phyloP scores from a whole-genome alignment of 2,329 filamentous ascomycete genomes.

The Cucurbitaria berberidis region DNA sequence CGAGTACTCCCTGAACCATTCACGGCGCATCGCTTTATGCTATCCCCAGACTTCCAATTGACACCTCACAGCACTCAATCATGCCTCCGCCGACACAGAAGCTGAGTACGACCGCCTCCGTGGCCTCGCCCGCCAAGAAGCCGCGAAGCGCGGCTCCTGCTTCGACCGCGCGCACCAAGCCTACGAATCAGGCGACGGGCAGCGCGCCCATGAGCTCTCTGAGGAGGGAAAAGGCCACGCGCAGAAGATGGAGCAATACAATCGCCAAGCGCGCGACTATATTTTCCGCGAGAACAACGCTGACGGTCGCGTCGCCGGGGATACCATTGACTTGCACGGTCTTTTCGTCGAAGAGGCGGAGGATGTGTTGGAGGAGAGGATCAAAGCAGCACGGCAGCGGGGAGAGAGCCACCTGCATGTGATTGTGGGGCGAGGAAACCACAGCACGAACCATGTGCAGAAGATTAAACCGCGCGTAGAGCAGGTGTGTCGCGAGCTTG shows the following conservation, averaged over 20 bases:
- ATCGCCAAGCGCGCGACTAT: constrained; percentile 87
- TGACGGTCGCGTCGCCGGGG: constrained; percentile 71
- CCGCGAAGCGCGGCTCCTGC: constrained; percentile 76
- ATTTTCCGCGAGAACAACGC: constrained; percentile 97
- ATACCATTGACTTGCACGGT: constrained; percentile 93
- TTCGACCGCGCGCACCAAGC: constrained; percentile 74
- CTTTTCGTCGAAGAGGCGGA: constrained; percentile 95
- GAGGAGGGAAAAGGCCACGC: constrained; percentile 86
- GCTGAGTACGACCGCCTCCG: constrained; percentile 92
- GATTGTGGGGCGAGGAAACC: constrained; percentile 95
- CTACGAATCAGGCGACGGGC: constrained; percentile 83
- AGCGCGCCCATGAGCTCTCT: constrained; percentile 79
- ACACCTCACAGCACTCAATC: constrained; percentile 41
- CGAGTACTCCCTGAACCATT: background rate
- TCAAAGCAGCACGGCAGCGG: constrained; percentile 73
- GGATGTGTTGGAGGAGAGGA: constrained; percentile 84
- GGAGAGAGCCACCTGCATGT: constrained; percentile 88
- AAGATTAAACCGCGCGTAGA: constrained; percentile 97
- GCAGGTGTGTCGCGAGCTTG: constrained; percentile 80
- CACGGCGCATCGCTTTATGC: background rate
- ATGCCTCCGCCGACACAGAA: constrained; percentile 58
- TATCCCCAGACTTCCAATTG: constrained; percentile 2
- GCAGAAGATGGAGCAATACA: constrained; percentile 83
- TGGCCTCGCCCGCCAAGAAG: constrained; percentile 80
- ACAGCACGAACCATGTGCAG: constrained; percentile 80